Percentiles rank a stretch among this genome's conserved stretches.
These are phyloP conservation scores for Ophidiomyces ophidiicola DNA, from an alignment of 2,329 filamentous ascomycete genomes.

Conservation along the genomic window DNA sequence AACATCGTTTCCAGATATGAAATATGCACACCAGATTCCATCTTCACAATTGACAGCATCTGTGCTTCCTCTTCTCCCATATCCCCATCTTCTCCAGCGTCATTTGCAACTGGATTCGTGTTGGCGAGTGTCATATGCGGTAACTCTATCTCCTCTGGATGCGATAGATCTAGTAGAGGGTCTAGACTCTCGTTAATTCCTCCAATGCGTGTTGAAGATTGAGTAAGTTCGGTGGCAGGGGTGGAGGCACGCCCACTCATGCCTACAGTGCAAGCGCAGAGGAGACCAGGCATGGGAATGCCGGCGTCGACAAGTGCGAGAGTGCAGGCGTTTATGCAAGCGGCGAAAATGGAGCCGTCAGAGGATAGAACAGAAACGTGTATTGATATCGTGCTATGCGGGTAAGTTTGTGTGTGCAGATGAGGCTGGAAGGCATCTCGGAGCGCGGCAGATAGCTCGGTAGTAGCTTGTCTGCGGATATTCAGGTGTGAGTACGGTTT, in stretches of 20 bases:
- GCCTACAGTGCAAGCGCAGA: conserved; percentile 77
- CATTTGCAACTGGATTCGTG: conserved; percentile 26
- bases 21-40: conserved; percentile 81
- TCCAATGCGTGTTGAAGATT: conserved; percentile 9
- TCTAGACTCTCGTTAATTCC: conserved; percentile 32
- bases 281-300: conserved; percentile 86
- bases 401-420: conserved; percentile 77
- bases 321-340: conserved; percentile 80
- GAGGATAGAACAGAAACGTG: conserved; percentile 77
- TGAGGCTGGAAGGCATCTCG: conserved; percentile 62
- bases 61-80: conserved; percentile 31
- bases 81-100: conserved; percentile 52
- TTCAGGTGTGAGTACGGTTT: background rate
- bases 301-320: conserved; percentile 89
- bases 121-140: conserved; percentile 81
- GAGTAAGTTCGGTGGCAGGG: conserved; percentile 23
- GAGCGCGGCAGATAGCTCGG: conserved; percentile 50
- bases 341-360: conserved; percentile 80
- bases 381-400: conserved; percentile 71
- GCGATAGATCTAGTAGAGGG: conserved; percentile 34
- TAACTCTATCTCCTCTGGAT: conserved; percentile 54
- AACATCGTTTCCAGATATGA: conserved; percentile 78
- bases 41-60: conserved; percentile 64
- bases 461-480: conserved; percentile 52
- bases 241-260: conserved; percentile 41